Evolutionary conservation across 495 filamentous ascomycete genomes (phyloP).

Genomic region (Cladorrhinum samala): DNA sequence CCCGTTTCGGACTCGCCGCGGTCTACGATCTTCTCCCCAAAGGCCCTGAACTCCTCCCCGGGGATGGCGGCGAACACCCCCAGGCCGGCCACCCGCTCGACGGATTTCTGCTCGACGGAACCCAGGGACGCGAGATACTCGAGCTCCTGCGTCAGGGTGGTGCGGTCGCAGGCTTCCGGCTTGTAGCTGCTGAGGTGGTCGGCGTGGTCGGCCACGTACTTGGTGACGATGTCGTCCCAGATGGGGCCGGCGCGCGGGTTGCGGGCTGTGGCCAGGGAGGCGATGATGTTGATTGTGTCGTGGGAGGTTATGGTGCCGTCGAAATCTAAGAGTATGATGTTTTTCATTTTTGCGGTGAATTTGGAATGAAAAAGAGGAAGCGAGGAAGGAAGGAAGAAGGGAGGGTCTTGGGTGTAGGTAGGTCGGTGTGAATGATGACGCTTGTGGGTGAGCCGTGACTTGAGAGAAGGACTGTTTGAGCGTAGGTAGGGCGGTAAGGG

Average conservation of each 20-base stretch:
- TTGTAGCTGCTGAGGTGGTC: constrained; percentile 25
- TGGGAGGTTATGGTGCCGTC: constrained; percentile 43
- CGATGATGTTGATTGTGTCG: constrained; percentile 26
- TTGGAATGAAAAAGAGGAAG: not conserved
- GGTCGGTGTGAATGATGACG: too few species aligned
- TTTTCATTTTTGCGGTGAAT: constrained; percentile 1
- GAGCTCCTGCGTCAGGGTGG: constrained; percentile 27
- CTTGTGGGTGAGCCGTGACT: too few species aligned
- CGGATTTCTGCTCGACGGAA: constrained; percentile 29
- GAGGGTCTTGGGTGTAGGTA: too few species aligned
- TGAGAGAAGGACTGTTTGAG: too few species aligned
- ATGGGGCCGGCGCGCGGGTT: not conserved
- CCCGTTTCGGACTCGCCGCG: not conserved
- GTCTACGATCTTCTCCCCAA: constrained; percentile 21
- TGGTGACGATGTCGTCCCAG: constrained; percentile 33
- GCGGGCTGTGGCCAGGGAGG: constrained; percentile 1
- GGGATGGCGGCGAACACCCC: constrained; percentile 30
- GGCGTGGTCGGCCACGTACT: constrained; percentile 31
- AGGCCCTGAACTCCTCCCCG: constrained; percentile 13
- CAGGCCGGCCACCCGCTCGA: constrained; percentile 26
- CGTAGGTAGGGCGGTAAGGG: too few species aligned
- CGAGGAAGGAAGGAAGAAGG: not conserved
- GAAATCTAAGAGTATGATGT: constrained; percentile 43
- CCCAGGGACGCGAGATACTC: constrained; percentile 31
- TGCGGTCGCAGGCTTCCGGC: constrained; percentile 16